These are phyloP conservation scores for Pleurotus citrinopileatus DNA, from an alignment of 768 basidiomycete genomes.

Conservation along the genomic window DNA sequence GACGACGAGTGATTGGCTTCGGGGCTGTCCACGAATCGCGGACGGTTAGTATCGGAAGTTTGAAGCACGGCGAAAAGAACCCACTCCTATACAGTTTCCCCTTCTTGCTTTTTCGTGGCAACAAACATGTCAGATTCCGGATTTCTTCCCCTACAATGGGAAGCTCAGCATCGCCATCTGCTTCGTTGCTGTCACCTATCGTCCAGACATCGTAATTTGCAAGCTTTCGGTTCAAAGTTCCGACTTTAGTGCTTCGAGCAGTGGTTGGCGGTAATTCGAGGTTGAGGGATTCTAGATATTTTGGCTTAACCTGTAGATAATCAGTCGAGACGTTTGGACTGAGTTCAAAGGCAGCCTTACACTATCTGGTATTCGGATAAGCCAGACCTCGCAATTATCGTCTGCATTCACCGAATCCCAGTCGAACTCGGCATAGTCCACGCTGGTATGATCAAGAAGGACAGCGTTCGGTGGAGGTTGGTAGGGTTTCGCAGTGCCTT, in stretches of 20 bases:
- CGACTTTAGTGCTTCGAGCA: slow-evolving; percentile 37
- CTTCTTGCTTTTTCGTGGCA: slow-evolving; percentile 60
- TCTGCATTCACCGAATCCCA: slow-evolving; percentile 59
- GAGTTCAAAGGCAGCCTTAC: slow-evolving; percentile 38
- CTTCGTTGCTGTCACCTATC: slow-evolving; percentile 30
- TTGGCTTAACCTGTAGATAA: slow-evolving; percentile 56
- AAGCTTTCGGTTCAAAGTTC: slow-evolving; percentile 50
- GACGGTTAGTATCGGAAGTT: neutral
- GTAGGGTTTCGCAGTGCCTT: slow-evolving; percentile 57
- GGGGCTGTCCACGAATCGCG: slow-evolving; percentile 53
- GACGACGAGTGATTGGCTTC: slow-evolving; percentile 51
- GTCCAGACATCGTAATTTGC: slow-evolving; percentile 66
- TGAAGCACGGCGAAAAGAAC: slow-evolving; percentile 8
- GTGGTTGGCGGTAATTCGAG: slow-evolving; percentile 43
- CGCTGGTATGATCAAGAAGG: slow-evolving; percentile 38
- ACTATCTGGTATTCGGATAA: slow-evolving; percentile 65
- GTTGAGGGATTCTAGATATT: slow-evolving; percentile 52
- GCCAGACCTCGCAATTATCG: slow-evolving; percentile 66
- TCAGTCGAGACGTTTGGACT: neutral
- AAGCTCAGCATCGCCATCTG: slow-evolving; percentile 28
- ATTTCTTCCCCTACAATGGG: slow-evolving; percentile 61
- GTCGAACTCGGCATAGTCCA: slow-evolving; percentile 56
- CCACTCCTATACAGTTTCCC: slow-evolving; percentile 60
- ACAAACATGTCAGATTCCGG: slow-evolving; percentile 53
- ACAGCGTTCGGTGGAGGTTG: slow-evolving; percentile 52